Conservation (phyloP, 1,284 basidiomycete species). For the Veloporphyrellus conicus region DNA sequence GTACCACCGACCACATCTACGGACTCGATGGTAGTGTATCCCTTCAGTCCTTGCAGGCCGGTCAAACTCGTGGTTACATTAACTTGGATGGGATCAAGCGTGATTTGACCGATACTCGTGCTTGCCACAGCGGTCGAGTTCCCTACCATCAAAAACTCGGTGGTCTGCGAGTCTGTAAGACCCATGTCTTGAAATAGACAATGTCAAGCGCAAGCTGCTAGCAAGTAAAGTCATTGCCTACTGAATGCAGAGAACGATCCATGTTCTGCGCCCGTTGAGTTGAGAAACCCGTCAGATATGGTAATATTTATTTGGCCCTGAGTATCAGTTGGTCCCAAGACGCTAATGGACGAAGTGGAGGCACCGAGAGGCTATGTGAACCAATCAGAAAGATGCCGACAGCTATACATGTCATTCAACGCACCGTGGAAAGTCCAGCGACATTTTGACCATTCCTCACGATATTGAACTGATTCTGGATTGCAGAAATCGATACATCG, state of each 20-base stretch:
- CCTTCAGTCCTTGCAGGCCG: slow-evolving; percentile 62
- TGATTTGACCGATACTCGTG: slow-evolving; percentile 64
- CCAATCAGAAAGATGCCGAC: slow-evolving; percentile 12
- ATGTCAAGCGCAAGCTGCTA: slow-evolving; percentile 1
- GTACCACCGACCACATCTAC: slow-evolving; percentile 74
- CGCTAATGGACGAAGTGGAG: slow-evolving; percentile 52
- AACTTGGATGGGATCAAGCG: slow-evolving; percentile 71
- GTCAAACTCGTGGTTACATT: slow-evolving; percentile 65
- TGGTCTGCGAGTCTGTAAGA: slow-evolving; percentile 44
- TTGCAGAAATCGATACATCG: slow-evolving; percentile 57
- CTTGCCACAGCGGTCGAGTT: slow-evolving; percentile 62
- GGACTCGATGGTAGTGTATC: slow-evolving; percentile 52
- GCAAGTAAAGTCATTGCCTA: slow-evolving; percentile 27
- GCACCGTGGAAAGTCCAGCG: slow-evolving; percentile 55
- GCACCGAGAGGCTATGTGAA: slow-evolving; percentile 51
- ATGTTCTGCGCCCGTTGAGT: slow-evolving; percentile 48
- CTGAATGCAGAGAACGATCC: slow-evolving; percentile 56
- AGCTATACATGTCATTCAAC: slow-evolving; percentile 15
- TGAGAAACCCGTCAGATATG: slow-evolving; percentile 54
- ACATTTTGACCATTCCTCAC: slow-evolving; percentile 48
- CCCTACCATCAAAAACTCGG: slow-evolving; percentile 61
- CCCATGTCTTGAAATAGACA: slow-evolving; percentile 42
- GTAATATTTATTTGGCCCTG: slow-evolving; percentile 64
- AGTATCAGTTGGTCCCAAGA: slow-evolving; percentile 54
- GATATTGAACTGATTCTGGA: slow-evolving; percentile 65